A percentile compares a stretch with the other conserved stretches of the same genome.
These are phyloP conservation scores for Microstegium vimineum DNA, from an alignment of 176 grass and related monocot species.

Conservation along the genomic window DNA sequence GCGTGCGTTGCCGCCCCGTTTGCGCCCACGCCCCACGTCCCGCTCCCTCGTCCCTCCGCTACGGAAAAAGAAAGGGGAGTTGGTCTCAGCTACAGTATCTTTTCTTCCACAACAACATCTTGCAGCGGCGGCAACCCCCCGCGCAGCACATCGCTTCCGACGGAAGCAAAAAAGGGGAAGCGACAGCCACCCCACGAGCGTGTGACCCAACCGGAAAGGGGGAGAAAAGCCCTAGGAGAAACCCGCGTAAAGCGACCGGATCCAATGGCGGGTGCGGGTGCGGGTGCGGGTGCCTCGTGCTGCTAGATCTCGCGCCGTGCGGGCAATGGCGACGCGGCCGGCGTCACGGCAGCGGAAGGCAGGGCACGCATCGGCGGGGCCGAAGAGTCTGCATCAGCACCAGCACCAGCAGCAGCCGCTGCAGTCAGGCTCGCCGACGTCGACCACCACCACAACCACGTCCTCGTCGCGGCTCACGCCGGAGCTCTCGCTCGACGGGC, in stretches of 20 bases:
- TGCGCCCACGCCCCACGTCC: not conserved
- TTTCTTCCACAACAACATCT: conserved; percentile 37
- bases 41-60: not conserved
- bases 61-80: not conserved
- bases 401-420: not conserved
- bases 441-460: conserved; percentile 58
- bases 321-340: conserved; percentile 46
- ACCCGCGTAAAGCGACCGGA: conserved; percentile 43
- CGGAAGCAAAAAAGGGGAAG: conserved; percentile 73
- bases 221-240: conserved; percentile 56
- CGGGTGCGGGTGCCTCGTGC: conserved; percentile 6
- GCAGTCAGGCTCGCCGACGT: conserved; percentile 66
- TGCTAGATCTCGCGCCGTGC: conserved; percentile 39
- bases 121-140: conserved; percentile 24
- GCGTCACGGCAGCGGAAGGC: conserved; percentile 54
- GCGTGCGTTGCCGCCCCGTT: not conserved
- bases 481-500: conserved; percentile 66
- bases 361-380: conserved; percentile 15
- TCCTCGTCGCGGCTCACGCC: conserved; percentile 67
- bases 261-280: conserved; percentile 28
- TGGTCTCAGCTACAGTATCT: conserved; percentile 12
- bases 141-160: conserved; percentile 55
- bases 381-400: conserved; percentile 11
- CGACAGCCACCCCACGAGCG: conserved; percentile 23
- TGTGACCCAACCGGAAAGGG: conserved; percentile 29